Base-by-base conservation (phyloP, 2,329 filamentous ascomycete genomes). In the Fusarium protoensiforme region DNA sequence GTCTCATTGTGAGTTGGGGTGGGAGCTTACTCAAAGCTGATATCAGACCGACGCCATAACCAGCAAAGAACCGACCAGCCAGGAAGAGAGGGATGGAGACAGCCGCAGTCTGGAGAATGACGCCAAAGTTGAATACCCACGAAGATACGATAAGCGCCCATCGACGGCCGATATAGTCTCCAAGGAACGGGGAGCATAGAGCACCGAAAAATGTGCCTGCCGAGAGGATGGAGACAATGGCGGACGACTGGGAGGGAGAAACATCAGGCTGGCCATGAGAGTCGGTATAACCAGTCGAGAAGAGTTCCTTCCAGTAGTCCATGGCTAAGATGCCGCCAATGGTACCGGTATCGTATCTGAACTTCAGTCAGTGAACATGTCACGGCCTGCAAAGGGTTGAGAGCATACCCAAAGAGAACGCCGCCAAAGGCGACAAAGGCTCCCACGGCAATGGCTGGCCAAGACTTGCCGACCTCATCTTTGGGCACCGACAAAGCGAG, bases 201-300 rank as follows among this genome's bases (percentile, higher is more conserved):
- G 92, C 89, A 46, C 93, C 93, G 73, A 94, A 91, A 83, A 94
- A 94, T 27, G 92, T 94, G 64, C 92, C 92, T 36, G 91, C 91
- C 1, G 92, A 94, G n/a, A 94, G 87, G 73, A 94, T 94, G 8
- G 92, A 93, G 35, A 93, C 92, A 67, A 93, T 90, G 36, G 90
- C 85, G 0, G 92, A 92, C 53, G 89, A 85, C 71, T 90, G 85
- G 0, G 85, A 83, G 1, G 91, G 83, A 2, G 84, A 85, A 31
- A 91, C 66, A 61, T 75, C 75, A 11, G 63, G 68, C 24, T 75
- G 68, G 18, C 71, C 72, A 11, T 77, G 53, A 20, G 68, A 36
- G 33, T 78, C 76, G 29, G 67, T 61, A 56, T 75, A 77, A 27
- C 75, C 71, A 41, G 76, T 78, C 51, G 65, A 72, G 67, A 78